phyloP scores from a whole-genome alignment of 768 basidiomycete species.

The Tubosaeta brunneosetosa region DNA sequence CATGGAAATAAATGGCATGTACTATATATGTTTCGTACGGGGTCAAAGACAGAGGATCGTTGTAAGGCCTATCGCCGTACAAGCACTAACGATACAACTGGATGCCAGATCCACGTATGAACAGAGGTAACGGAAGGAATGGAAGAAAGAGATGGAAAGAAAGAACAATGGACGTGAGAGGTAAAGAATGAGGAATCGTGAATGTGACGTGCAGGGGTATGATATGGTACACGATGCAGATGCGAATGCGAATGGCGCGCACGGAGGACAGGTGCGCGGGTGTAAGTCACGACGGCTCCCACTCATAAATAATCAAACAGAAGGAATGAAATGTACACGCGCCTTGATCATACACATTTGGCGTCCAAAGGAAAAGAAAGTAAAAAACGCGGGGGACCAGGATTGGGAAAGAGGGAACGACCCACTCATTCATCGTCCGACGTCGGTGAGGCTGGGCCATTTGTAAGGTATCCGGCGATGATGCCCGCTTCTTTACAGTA shows the following conservation, averaged over 20 bases:
- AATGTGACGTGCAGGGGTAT: neutral
- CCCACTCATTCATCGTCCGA: constrained; percentile 27
- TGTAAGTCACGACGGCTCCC: neutral
- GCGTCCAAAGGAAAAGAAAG: neutral
- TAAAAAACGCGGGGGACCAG: neutral
- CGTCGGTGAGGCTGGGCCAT: constrained; percentile 25
- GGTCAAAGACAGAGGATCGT: neutral
- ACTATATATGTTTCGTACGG: neutral
- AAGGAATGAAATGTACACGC: neutral
- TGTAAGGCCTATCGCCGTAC: constrained; percentile 13
- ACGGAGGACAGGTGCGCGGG: neutral
- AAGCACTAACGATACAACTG: neutral
- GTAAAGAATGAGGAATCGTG: neutral
- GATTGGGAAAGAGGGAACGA: neutral
- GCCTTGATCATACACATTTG: neutral
- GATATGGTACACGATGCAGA: neutral
- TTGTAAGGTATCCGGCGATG: constrained; percentile 33
- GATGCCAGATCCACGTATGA: neutral
- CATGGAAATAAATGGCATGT: neutral
- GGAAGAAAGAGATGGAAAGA: too few relatives aligned
- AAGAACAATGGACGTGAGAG: neutral
- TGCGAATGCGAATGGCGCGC: neutral
- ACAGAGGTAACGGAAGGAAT: neutral
- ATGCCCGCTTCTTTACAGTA: constrained; percentile 32
- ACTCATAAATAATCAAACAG: neutral